Evolutionary conservation across 192 early-diverging fungal species (phyloP), one percentile per base, ranked within the genome.

Genomic region (Umbelopsis ramanniana): DNA sequence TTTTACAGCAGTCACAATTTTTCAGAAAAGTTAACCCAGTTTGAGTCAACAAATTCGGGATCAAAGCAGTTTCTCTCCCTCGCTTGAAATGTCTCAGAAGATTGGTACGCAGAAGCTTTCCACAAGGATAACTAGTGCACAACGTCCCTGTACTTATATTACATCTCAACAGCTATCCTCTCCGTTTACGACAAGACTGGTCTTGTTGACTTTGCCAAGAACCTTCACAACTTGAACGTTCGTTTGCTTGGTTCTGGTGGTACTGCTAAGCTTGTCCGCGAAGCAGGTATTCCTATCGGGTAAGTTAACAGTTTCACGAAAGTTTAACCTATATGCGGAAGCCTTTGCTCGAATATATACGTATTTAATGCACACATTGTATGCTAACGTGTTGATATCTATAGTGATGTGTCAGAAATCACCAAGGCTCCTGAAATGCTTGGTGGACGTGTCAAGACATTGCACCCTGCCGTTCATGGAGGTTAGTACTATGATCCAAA

Each of bases 341-440:
- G 35, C 35, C 0, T 66, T 40, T 66, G 29, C 60, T 38, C 60
- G 29, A 43, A 38, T 33, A 4, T 43, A 6, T 23, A 67, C 15
- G 21, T 22, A 12, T 55, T 35, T 33, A 43, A 1, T 23, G 40
- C 38, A 54, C 10, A 2, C 4, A 6, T n/a, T 19, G 2, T 15
- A 50, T 50, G 15, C 17, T 71, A 71, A 24, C 23, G 33, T 17
- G 29, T 53, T 15, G 6, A 11, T 19, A n/a, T 35, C 17, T 45
- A 35, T 76, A 94, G 92, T 75, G 97, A 99, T 84, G 96, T 99
- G 38, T 94, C 96, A 66, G 97, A 97, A 67, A 95, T 99, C 67
- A 99, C 97, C 69, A 88, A 95, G 76, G 96, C 96, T 46, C 97
- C 97, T 21, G 97, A 99, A 83, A 99, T 99, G 94, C 89, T 99